Conservation (phyloP, 805 yeast genomes). For the Candida odintsovae region DNA sequence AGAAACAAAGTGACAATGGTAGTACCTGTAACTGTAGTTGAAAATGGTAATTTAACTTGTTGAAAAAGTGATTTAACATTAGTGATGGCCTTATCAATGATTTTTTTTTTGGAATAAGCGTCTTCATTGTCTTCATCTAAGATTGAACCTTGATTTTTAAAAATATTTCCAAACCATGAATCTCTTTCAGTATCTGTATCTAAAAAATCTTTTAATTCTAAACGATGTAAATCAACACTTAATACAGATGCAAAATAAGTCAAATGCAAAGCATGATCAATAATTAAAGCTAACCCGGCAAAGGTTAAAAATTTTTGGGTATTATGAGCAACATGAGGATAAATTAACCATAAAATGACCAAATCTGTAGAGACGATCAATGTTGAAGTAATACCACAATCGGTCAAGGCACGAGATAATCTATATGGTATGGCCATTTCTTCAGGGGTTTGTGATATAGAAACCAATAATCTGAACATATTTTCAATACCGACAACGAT, state of each 20-base stretch:
- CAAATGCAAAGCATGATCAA: slow-evolving; percentile 57
- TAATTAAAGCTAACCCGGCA: slow-evolving; percentile 39
- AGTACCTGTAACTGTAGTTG: slow-evolving; percentile 28
- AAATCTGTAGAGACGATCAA: slow-evolving; percentile 27
- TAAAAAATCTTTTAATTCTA: slow-evolving; percentile 53
- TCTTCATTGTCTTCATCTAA: slow-evolving; percentile 6
- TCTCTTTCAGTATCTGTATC: slow-evolving; percentile 4
- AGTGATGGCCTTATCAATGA: neutral
- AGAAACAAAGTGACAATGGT: slow-evolving; percentile 21
- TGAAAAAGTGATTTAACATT: slow-evolving; percentile 10
- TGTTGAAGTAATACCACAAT: slow-evolving; percentile 34
- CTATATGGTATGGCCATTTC: slow-evolving; percentile 36
- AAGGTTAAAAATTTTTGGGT: slow-evolving; percentile 40
- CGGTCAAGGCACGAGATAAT: slow-evolving; percentile 31
- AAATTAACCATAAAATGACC: slow-evolving; percentile 20
- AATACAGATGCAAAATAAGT: slow-evolving; percentile 63
- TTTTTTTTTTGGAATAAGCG: neutral
- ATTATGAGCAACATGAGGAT: slow-evolving; percentile 27
- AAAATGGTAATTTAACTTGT: slow-evolving; percentile 32
- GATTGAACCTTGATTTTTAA: neutral
- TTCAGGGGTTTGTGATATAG: slow-evolving; percentile 35
- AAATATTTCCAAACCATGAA: slow-evolving; percentile 5
- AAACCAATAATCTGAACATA: slow-evolving; percentile 38
- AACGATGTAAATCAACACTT: slow-evolving; percentile 58
- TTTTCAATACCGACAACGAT: slow-evolving; percentile 41